Conservation (phyloP, 2,329 filamentous ascomycete genomes). For the Epicoccum nigrum region DNA sequence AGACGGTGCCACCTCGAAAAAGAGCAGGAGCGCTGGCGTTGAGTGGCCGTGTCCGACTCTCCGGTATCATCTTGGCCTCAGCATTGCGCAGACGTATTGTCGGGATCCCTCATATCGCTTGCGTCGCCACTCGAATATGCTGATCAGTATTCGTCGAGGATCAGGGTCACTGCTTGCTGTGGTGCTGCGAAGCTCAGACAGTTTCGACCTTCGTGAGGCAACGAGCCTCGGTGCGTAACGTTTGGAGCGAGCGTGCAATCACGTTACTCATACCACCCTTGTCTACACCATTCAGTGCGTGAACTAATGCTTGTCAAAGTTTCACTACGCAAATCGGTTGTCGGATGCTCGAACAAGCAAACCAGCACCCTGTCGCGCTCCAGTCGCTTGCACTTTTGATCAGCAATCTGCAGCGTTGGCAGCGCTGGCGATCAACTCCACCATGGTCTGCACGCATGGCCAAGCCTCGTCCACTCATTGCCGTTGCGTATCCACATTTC, state of each 20-base stretch:
- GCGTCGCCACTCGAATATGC: slow-evolving; percentile 12
- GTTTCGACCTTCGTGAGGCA: slow-evolving; percentile 16
- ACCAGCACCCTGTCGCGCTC: slow-evolving; percentile 14
- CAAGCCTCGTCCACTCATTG: slow-evolving; percentile 14
- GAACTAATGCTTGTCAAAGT: slow-evolving; percentile 18
- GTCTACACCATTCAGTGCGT: slow-evolving; percentile 5
- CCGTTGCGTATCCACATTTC: slow-evolving; percentile 14
- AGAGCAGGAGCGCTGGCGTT: slow-evolving; percentile 24
- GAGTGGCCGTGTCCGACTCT: slow-evolving; percentile 6
- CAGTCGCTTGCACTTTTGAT: slow-evolving; percentile 15
- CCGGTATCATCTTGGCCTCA: slow-evolving; percentile 10
- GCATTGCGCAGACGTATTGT: slow-evolving; percentile 5
- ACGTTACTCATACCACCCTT: slow-evolving; percentile 14
- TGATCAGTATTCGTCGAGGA: slow-evolving; percentile 11
- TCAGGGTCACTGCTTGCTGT: slow-evolving; percentile 9
- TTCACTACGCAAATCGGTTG: slow-evolving; percentile 14
- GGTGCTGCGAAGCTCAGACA: slow-evolving; percentile 9
- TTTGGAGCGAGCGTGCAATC: slow-evolving; percentile 7
- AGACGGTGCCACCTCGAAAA: slow-evolving; percentile 28
- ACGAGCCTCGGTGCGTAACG: slow-evolving; percentile 11
- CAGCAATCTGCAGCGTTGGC: slow-evolving; percentile 18
- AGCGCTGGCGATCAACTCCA: slow-evolving; percentile 15
- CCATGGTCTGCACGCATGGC: slow-evolving; percentile 9
- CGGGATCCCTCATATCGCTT: slow-evolving; percentile 15
- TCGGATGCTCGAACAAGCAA: slow-evolving; percentile 5